A percentile compares a stretch with the other conserved stretches of the same genome.
phyloP scores from a whole-genome alignment of 2,329 filamentous ascomycete genomes.

The Septoria petroselini region DNA sequence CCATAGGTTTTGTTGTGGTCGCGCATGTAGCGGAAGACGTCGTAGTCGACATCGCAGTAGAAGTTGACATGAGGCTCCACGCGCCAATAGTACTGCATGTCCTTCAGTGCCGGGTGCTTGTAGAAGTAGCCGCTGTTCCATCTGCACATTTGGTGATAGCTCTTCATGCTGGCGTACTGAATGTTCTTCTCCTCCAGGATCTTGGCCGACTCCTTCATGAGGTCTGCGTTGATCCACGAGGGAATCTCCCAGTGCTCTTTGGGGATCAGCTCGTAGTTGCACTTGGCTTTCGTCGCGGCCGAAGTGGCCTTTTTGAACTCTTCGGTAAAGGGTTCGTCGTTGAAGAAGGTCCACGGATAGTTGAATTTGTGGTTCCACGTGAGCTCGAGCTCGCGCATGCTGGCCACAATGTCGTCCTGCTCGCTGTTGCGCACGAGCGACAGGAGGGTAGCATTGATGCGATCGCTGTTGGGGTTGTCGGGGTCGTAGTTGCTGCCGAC shows the following conservation, averaged over 20 bases:
- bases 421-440: constrained; percentile 92
- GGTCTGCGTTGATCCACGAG: constrained; percentile 83
- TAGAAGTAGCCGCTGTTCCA: constrained; percentile 99
- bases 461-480: constrained; percentile 69
- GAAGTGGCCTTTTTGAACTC: constrained; percentile 85
- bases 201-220: constrained; percentile 80
- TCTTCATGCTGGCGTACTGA: constrained; percentile 83
- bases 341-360: constrained; percentile 99
- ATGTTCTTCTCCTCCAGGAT: constrained; percentile 80
- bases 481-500: constrained; percentile 71
- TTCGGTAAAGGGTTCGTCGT: constrained; percentile 87
- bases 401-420: constrained; percentile 74
- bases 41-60: constrained; percentile 98
- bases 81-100: constrained; percentile 93
- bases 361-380: constrained; percentile 99
- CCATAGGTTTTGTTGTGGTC: constrained; percentile 99
- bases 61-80: constrained; percentile 98
- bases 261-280: constrained; percentile 84
- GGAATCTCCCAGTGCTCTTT: constrained; percentile 91
- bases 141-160: constrained; percentile 98
- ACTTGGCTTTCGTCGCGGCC: constrained; percentile 82
- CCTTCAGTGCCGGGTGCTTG: constrained; percentile 80
- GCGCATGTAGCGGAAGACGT: constrained; percentile 96
- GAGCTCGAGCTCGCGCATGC: constrained; percentile 86
- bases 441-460: constrained; percentile 90